Conservation (phyloP, 768 basidiomycete genomes). For the Tricholoma sp. region DNA sequence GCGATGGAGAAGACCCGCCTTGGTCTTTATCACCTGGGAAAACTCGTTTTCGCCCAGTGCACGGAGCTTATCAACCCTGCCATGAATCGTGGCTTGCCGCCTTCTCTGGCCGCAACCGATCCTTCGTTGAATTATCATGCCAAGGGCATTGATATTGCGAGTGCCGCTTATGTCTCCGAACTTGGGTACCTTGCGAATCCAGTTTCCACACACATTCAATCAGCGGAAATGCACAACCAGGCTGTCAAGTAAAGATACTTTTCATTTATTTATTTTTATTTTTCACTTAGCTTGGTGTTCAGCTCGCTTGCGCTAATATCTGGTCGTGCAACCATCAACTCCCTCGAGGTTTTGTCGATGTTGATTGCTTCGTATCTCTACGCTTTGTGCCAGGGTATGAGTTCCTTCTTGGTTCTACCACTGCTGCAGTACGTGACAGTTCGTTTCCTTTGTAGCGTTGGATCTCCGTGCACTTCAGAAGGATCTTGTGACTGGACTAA, state of each 20-base stretch:
- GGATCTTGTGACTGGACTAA: slow-evolving; percentile 52
- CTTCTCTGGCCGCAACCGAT: slow-evolving; percentile 73
- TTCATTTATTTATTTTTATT: slow-evolving; percentile 4
- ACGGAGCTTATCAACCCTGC: slow-evolving; percentile 69
- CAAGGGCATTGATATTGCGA: slow-evolving; percentile 83
- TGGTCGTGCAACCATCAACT: slow-evolving; percentile 71
- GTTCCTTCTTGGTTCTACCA: neutral
- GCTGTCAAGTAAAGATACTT: slow-evolving; percentile 71
- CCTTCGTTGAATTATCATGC: slow-evolving; percentile 78
- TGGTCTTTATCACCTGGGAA: slow-evolving; percentile 63
- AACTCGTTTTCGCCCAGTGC: slow-evolving; percentile 61
- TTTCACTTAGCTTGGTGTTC: slow-evolving; percentile 11
- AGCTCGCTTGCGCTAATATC: slow-evolving; percentile 84
- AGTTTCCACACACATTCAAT: slow-evolving; percentile 79
- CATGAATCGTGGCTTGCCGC: slow-evolving; percentile 81
- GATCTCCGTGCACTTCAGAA: slow-evolving; percentile 74
- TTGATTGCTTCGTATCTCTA: slow-evolving; percentile 74
- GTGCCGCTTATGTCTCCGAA: slow-evolving; percentile 78
- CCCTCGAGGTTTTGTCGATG: slow-evolving; percentile 73
- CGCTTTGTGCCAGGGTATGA: slow-evolving; percentile 55
- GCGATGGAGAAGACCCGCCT: slow-evolving; percentile 86
- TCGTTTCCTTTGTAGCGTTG: slow-evolving; percentile 40
- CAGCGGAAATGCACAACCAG: slow-evolving; percentile 91
- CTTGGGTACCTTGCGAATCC: slow-evolving; percentile 80
- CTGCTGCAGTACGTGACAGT: neutral